Evolutionary conservation across 202 grass and related monocot species (phyloP).

Genomic region (Zizania palustris): DNA sequence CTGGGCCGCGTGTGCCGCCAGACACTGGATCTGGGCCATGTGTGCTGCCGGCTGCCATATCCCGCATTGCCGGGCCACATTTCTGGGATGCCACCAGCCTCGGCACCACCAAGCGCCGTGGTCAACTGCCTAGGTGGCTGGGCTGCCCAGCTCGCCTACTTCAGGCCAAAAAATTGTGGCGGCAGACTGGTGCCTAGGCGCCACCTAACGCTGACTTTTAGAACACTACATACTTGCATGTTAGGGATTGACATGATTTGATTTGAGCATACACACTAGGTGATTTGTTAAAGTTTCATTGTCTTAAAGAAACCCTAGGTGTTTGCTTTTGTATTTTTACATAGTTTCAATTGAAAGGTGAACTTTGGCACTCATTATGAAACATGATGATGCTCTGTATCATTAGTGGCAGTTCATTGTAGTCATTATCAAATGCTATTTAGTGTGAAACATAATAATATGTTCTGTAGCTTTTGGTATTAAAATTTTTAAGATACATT

Average conservation of each 20-base stretch:
- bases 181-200: too few relatives aligned
- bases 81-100: too few relatives aligned
- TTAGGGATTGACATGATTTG: not conserved
- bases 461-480: not conserved
- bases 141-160: too few relatives aligned
- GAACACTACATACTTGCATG: not conserved
- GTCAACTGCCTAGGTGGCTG: too few relatives aligned
- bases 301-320: not conserved
- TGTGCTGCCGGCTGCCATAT: too few relatives aligned
- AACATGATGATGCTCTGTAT: not conserved
- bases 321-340: slow-evolving; percentile 7
- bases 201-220: too few relatives aligned
- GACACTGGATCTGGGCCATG: too few relatives aligned
- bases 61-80: too few relatives aligned
- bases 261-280: not conserved
- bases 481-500: not conserved
- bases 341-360: slow-evolving; percentile 4
- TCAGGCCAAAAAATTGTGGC: too few relatives aligned
- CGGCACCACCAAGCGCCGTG: too few relatives aligned
- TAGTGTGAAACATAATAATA: not conserved
- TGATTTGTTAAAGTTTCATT: not conserved
- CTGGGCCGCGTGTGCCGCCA: too few relatives aligned
- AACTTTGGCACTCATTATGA: not conserved
- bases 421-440: not conserved
- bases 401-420: not conserved